A percentile compares a stretch with the other conserved stretches of the same genome.
Evolutionary conservation across 2,329 filamentous ascomycete genomes (phyloP).

Genomic region (Trichoderma asperellum): DNA sequence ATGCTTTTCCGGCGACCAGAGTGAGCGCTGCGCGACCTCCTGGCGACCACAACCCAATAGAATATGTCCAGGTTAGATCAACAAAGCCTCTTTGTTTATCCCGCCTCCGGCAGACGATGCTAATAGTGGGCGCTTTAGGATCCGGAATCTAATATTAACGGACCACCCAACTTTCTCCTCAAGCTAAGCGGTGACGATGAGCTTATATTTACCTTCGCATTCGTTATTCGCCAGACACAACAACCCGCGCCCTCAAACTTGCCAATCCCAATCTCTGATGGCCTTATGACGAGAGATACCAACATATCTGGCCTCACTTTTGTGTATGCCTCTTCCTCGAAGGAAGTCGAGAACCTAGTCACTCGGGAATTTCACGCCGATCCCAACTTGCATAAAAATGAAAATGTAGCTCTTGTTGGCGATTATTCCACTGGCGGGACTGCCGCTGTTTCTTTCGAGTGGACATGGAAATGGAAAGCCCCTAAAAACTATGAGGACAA

Average conservation of each 20-base stretch:
- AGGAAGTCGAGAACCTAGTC: slow-evolving; percentile 90
- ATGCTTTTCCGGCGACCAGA: slow-evolving; percentile 82
- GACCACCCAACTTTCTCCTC: slow-evolving; percentile 75
- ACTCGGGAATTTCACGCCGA: slow-evolving; percentile 96
- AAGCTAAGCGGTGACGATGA: slow-evolving; percentile 91
- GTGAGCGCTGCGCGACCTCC: slow-evolving; percentile 72
- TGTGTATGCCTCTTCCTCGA: slow-evolving; percentile 81
- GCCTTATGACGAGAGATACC: slow-evolving; percentile 64
- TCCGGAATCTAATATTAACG: slow-evolving; percentile 62
- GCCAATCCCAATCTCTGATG: slow-evolving; percentile 56
- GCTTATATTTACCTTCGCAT: slow-evolving; percentile 89
- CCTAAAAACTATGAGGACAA: slow-evolving; percentile 80
- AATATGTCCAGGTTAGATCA: slow-evolving; percentile 83
- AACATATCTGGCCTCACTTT: slow-evolving; percentile 88
- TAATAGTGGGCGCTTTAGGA: slow-evolving; percentile 61
- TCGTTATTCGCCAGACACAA: slow-evolving; percentile 67
- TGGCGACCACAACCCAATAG: slow-evolving; percentile 76
- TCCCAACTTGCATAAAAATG: slow-evolving; percentile 95
- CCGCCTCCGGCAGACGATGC: slow-evolving; percentile 20
- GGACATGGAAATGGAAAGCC: slow-evolving; percentile 96
- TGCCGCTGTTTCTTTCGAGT: slow-evolving; percentile 84
- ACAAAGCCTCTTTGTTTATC: slow-evolving; percentile 30
- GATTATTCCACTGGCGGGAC: slow-evolving; percentile 86
- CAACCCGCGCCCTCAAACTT: slow-evolving; percentile 42
- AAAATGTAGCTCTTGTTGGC: slow-evolving; percentile 93